Evolutionary conservation across 2,329 filamentous ascomycete species (phyloP), one percentile per base, ranked within the genome.

Genomic region (Aspergillus uvarum): DNA sequence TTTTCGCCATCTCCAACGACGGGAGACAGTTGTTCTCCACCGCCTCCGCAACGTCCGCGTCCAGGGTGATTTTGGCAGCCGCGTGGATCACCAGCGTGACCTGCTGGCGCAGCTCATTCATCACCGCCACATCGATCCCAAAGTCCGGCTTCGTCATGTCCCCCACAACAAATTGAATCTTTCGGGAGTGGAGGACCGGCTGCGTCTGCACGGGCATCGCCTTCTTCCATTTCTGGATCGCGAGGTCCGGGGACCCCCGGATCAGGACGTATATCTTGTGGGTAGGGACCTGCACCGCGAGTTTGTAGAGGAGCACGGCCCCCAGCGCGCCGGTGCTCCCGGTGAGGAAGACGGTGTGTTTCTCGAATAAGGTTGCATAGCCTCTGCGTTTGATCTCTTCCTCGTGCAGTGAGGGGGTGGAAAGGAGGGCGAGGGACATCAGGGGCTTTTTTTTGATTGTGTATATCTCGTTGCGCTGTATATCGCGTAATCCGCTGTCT

Each of bases 31-130:
- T 74, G 50, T 68, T 70, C 51, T 72, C 66, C 14, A 73, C 59
- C 5, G 72, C 66, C 21, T 73, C 70, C 1, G 61, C 51, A 10
- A 73, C 63, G 48, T 59, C 62, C 6, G 70, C 66, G 31, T 71
- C 69, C 3, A 74, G 65, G 1, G 65, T 65, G 56, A 74, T 74
- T 16, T 67, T 73, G n/a, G 72, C 72, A 10, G 72, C 72, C 1
- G 72, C 62, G 35, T 74, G 71, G 8, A 74, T 74, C 3, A 69
- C 67, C 10, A 73, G 57, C 1, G 72, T 74, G n/a, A 74, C 68
- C 58, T 73, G 60, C n/a, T 66, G 60, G 10, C 63, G 65, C 14
- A 74, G 55, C 19, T 58, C 50, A 16, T 63, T 42, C 19, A 74
- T 42, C 12, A 56, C 50, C 1, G 26, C 32, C 5, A 56, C 7